Conservation (phyloP, 2,329 filamentous ascomycete genomes). For the Sporothrix globosa region DNA sequence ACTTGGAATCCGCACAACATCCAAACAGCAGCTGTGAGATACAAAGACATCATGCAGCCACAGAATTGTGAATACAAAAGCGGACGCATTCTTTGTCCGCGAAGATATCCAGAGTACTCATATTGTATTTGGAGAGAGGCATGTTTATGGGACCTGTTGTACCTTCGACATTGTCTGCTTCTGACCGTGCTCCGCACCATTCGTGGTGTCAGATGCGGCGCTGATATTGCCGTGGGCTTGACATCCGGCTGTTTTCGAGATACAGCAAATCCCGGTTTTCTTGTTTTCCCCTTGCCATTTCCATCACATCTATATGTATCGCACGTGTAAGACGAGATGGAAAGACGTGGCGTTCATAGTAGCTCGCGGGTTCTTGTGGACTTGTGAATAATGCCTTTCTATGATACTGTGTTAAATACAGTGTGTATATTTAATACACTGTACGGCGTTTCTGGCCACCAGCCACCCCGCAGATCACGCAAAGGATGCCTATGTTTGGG, state of each 20-base stretch:
- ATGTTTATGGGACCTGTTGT: no score
- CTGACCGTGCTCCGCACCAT: no score
- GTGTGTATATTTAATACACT: not conserved
- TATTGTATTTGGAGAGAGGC: no score
- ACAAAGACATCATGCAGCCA: not conserved
- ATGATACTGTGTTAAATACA: not conserved
- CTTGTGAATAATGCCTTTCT: no score
- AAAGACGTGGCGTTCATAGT: not conserved
- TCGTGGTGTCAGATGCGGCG: no score
- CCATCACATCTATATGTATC: not conserved
- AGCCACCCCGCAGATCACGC: slow-evolving; percentile 29
- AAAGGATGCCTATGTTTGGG: not conserved
- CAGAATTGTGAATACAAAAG: not conserved
- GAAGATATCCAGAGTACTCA: no score
- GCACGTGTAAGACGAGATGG: not conserved
- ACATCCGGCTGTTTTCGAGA: not conserved
- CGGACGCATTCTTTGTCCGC: not conserved
- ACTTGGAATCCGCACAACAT: not conserved
- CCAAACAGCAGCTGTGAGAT: not conserved
- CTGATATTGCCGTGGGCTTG: not conserved
- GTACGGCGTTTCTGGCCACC: slow-evolving; percentile 20
- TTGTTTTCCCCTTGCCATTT: not conserved
- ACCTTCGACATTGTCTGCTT: no score
- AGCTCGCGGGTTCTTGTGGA: not conserved
- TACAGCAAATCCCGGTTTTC: not conserved